Base-by-base conservation (phyloP, 2,329 filamentous ascomycete species). In the Aphanocladium album region DNA sequence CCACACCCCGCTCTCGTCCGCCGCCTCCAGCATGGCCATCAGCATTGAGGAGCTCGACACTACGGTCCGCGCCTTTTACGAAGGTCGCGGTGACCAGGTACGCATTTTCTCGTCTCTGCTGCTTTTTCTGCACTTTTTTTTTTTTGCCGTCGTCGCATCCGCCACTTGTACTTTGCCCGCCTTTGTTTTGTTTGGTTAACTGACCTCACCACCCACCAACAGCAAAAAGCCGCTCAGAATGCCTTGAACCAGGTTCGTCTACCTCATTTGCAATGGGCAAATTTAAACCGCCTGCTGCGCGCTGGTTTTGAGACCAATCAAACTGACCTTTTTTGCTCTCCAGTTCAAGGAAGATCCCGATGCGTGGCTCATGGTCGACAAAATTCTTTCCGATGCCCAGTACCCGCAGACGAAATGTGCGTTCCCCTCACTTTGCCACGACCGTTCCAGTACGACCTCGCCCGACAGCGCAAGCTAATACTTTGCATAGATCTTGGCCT, bases 341-440 rank as follows among this genome's bases (percentile, higher is more conserved):
- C 64, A 98, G 91, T 99, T 99, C 84, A 98, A 98, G 77, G 95
- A 98, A 80, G 96, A 98, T 72, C 93, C 93, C 62, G 95, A 99
- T 80, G 89, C 95, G 62, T 99, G 95, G 95, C 85, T 98, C 67
- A 86, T 97, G 74, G 95, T 98, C 70, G 95, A 97, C 74, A 93
- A 96, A 79, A 96, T 99, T 71, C 85, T 99, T 64, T 89, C 93
- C 76, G 90, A 96, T 75, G 90, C 95, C 65, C 89, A 89, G 74
- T 96, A 97, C 74, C 87, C 91, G 59, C 92, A 98, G 77, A 99
- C 95, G 64, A 99, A 99, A 81, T 99, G 91, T 93, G 80, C 71
- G 88, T n/a, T 80, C 68, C 51, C 63, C 52, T 45, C 49, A 23
- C 61, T 25, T 17, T 17, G 2, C 27, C 21, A 6, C 35, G 35